Percentiles rank a stretch among this genome's conserved stretches.
Evolutionary conservation across 495 filamentous ascomycete species (phyloP).

Genomic region (Penicillium nucicola): DNA sequence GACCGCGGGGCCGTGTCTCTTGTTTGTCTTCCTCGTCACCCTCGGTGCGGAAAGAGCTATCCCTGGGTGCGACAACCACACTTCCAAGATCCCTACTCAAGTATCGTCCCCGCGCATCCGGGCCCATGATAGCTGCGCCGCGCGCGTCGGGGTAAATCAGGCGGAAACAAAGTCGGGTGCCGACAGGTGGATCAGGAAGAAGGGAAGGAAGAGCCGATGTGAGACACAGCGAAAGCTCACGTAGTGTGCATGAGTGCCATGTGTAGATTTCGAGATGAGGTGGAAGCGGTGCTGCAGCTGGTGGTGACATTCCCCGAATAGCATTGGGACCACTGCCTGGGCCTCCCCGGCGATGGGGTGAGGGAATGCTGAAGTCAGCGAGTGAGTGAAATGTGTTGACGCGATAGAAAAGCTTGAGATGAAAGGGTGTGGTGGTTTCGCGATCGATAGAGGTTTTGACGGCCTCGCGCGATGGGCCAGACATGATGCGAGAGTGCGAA

Average conservation of each 20-base stretch:
- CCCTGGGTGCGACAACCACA: conserved; percentile 61
- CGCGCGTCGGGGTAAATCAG: conserved; percentile 82
- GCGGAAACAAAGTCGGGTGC: conserved; percentile 81
- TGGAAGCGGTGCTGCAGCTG: conserved; percentile 49
- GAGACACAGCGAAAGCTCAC: conserved; percentile 77
- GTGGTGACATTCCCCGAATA: conserved; percentile 32
- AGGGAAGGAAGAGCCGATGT: conserved; percentile 60
- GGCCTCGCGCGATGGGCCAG: conserved; percentile 24
- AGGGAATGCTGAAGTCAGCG: conserved; percentile 29
- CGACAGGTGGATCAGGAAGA: conserved; percentile 71
- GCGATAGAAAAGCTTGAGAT: conserved; percentile 86
- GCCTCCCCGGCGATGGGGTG: conserved; percentile 20
- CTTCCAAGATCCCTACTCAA: conserved; percentile 74
- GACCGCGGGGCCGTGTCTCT: conserved; percentile 20
- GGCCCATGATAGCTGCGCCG: conserved; percentile 38
- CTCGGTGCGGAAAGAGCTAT: conserved; percentile 36
- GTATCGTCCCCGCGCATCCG: conserved; percentile 57
- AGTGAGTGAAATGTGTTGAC: conserved; percentile 64
- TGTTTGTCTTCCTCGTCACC: conserved; percentile 45
- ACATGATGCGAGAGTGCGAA: conserved; percentile 18
- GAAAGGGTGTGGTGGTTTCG: conserved; percentile 79
- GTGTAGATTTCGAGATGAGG: conserved; percentile 81
- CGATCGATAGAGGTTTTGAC: conserved; percentile 51
- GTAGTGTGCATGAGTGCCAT: conserved; percentile 79
- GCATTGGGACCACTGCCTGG: conserved; percentile 34